Conservation (phyloP, 2,329 filamentous ascomycete species). For the Colletotrichum camelliae region DNA sequence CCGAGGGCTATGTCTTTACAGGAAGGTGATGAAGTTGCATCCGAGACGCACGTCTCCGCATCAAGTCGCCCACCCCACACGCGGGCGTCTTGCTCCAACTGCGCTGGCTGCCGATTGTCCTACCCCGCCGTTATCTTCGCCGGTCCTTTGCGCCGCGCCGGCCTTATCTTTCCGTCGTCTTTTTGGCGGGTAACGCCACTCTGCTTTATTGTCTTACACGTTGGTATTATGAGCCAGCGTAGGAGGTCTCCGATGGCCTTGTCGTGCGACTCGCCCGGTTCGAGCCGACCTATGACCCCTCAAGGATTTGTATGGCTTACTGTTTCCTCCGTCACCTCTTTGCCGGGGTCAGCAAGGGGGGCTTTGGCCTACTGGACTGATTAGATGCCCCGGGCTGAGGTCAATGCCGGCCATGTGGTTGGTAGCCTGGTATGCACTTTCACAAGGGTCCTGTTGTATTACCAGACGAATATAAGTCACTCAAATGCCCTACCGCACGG, state of each 20-base stretch:
- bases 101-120: constrained; percentile 8
- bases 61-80: constrained; percentile 11
- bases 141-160: background rate
- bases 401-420: constrained; percentile 9
- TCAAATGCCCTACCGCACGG: background rate
- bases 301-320: background rate
- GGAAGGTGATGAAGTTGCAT: constrained; percentile 22
- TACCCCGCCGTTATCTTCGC: constrained; percentile 23
- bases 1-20: constrained; percentile 10
- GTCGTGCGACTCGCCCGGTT: background rate
- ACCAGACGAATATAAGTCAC: constrained; percentile 10
- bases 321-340: background rate
- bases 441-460: background rate
- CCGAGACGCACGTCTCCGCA: constrained; percentile 9
- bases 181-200: constrained; percentile 9
- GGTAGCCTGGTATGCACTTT: background rate
- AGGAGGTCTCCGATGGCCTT: constrained; percentile 11
- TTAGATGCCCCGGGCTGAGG: background rate
- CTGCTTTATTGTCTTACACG: constrained; percentile 3
- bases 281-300: background rate
- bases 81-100: constrained; percentile 2
- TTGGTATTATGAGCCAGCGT: constrained; percentile 5
- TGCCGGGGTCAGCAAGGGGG: background rate
- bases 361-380: background rate
- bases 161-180: constrained; percentile 2